A percentile compares a stretch with the other conserved stretches of the same genome.
Evolutionary conservation across 2,329 filamentous ascomycete genomes (phyloP).

Genomic region (Tolypocladium inflatum): DNA sequence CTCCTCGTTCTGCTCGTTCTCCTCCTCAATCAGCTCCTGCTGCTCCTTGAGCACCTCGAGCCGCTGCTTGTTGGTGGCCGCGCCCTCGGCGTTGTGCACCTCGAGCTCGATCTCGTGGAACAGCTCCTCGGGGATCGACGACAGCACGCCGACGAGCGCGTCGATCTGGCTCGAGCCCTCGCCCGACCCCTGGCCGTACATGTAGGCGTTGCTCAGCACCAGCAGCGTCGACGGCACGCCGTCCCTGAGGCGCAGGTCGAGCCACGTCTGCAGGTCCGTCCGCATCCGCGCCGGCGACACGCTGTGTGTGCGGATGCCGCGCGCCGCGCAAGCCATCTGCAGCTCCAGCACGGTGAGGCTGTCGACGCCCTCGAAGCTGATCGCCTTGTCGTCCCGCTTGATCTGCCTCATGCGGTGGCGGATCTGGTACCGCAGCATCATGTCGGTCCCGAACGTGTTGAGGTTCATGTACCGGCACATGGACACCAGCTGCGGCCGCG

Average conservation of each 20-base stretch:
- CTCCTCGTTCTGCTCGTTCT: slow-evolving; percentile 83
- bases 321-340: slow-evolving; percentile 83
- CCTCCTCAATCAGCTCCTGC: slow-evolving; percentile 94
- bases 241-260: slow-evolving; percentile 86
- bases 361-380: slow-evolving; percentile 87
- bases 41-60: slow-evolving; percentile 98
- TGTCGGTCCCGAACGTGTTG: slow-evolving; percentile 92
- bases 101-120: slow-evolving; percentile 99
- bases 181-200: slow-evolving; percentile 85
- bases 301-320: slow-evolving; percentile 86
- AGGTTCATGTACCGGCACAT: slow-evolving; percentile 99
- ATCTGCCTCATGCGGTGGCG: slow-evolving; percentile 98
- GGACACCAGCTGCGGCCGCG: slow-evolving; percentile 86
- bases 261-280: slow-evolving; percentile 86
- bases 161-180: slow-evolving; percentile 88
- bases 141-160: slow-evolving; percentile 82
- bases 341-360: slow-evolving; percentile 88
- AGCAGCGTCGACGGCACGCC: slow-evolving; percentile 94
- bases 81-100: slow-evolving; percentile 92
- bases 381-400: slow-evolving; percentile 93
- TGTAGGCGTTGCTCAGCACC: slow-evolving; percentile 94
- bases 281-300: slow-evolving; percentile 81
- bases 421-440: slow-evolving; percentile 94
- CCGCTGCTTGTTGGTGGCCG: slow-evolving; percentile 96
- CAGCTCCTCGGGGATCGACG: slow-evolving; percentile 91